phyloP scores from a whole-genome alignment of 2,329 filamentous ascomycete species.

The Metarhizium guizhouense region DNA sequence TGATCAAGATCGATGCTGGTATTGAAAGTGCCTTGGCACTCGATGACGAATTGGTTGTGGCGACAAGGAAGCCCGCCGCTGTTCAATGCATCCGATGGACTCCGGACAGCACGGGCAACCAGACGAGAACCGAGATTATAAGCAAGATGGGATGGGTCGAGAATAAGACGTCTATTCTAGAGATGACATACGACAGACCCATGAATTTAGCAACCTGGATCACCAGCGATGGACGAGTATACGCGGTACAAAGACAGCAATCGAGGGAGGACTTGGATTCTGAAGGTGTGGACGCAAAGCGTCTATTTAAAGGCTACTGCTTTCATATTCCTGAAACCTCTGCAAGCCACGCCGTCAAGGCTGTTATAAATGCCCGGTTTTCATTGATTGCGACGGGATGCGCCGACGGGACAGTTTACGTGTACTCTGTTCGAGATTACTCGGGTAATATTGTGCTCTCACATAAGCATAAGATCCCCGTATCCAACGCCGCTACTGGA shows the following conservation, averaged over 20 bases:
- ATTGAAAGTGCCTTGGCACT: constrained; percentile 81
- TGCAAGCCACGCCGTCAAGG: constrained; percentile 56
- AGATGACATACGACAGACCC: constrained; percentile 89
- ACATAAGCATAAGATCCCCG: constrained; percentile 63
- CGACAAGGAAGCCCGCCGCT: constrained; percentile 85
- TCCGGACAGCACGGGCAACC: constrained; percentile 68
- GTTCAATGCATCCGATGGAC: constrained; percentile 96
- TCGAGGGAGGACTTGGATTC: constrained; percentile 26
- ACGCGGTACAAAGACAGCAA: constrained; percentile 72
- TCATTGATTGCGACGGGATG: constrained; percentile 87
- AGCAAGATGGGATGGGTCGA: constrained; percentile 80
- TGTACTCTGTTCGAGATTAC: constrained; percentile 93
- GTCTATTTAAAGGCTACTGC: constrained; percentile 80
- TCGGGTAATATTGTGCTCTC: constrained; percentile 85
- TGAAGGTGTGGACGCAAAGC: constrained; percentile 44
- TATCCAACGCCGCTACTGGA: constrained; percentile 60
- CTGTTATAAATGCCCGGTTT: constrained; percentile 88
- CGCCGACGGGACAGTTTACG: constrained; percentile 65
- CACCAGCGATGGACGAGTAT: constrained; percentile 76
- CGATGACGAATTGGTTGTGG: constrained; percentile 86
- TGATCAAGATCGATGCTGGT: constrained; percentile 94
- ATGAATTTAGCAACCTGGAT: constrained; percentile 97
- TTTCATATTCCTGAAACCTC: constrained; percentile 67
- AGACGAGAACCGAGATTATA: constrained; percentile 85
- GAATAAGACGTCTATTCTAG: constrained; percentile 64